Base-by-base conservation (phyloP, 192 early-diverging fungal genomes). In the Coemansia sp. region DNA sequence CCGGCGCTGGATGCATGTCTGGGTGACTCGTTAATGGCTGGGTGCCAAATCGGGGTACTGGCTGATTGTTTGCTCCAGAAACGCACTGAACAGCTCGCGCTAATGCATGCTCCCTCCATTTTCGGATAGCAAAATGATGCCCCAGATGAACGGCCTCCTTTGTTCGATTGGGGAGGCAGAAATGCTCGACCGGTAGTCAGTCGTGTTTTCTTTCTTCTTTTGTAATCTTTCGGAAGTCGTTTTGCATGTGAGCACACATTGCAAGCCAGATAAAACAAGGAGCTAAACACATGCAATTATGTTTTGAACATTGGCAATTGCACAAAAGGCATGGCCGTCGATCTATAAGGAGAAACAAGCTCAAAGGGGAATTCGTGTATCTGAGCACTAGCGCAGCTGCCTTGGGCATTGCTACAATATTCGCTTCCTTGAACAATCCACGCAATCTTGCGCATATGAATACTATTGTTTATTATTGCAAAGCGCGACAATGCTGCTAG, bases 51-150 rank as follows among this genome's bases (percentile, higher is more conserved):
- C 59, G 38, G 41, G 59, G n/a, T 8, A 6, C 16, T 6, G 19
- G 49, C 18, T 52, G 52, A 65, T 65, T 65, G 64, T 65, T 13
- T 26, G 54, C 54, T 56, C 54, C 54, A 23, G 54, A 56, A 56
- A 56, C 9, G 37, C 15, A 12, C 26, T 56, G 37, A 38, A 16
- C 21, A 56, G 54, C 21, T 56, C 26, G 21, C 54, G 21, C 37
- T 12, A 56, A 56, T 56, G 21, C 54, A 38, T 56, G 8, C 52
- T 53, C 52, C 52, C 52, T 53, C 52, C 52, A 18, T 53, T 53
- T 53, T 53, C 21, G 52, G 52, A 1, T n/a, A n/a, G 1, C 21
- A 53, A 44, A 53, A 53, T 53, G 52, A 53, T 53, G 52, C 7
- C n/a, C 52, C 21, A 23, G 52, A 53, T 53, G 52, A 21, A 23